phyloP scores from a whole-genome alignment of 164 flowering plant genomes.

The Malania oleifera region DNA sequence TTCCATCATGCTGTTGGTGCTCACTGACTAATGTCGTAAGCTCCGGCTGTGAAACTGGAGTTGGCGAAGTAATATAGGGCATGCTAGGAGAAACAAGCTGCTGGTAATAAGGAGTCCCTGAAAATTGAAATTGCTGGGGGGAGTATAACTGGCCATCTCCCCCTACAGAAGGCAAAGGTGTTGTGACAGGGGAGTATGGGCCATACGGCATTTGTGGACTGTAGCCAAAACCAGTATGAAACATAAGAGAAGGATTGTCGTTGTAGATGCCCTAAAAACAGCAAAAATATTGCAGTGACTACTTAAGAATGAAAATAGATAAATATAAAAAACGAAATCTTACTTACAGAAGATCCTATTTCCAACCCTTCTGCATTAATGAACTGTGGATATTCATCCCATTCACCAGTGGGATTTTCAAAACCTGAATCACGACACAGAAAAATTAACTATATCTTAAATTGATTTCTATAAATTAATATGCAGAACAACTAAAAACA shows the following conservation, averaged over 20 bases:
- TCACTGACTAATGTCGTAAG: constrained; percentile 34
- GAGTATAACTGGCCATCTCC: constrained; percentile 55
- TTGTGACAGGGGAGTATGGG: constrained; percentile 83
- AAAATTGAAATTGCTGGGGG: constrained; percentile 48
- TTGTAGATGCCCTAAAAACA: constrained; percentile 66
- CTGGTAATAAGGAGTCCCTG: constrained; percentile 69
- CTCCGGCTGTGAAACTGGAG: constrained; percentile 65
- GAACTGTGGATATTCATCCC: constrained; percentile 72
- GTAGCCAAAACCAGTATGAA: constrained; percentile 81
- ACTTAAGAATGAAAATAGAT: neutral
- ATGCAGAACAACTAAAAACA: neutral
- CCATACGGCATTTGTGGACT: constrained; percentile 86
- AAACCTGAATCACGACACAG: constrained; percentile 40
- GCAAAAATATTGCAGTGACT: constrained; percentile 4
- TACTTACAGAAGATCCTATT: constrained; percentile 70
- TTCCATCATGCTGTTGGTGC: constrained; percentile 52
- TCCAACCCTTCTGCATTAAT: constrained; percentile 61
- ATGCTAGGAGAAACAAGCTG: constrained; percentile 58
- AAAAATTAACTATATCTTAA: neutral
- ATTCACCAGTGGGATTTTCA: constrained; percentile 45
- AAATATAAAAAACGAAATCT: neutral
- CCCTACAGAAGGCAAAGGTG: constrained; percentile 66
- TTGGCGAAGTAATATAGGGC: constrained; percentile 56
- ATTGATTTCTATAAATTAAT: neutral
- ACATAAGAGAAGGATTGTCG: constrained; percentile 72